Conservation (phyloP, 2,329 filamentous ascomycete genomes). For the Daldinia sp. region DNA sequence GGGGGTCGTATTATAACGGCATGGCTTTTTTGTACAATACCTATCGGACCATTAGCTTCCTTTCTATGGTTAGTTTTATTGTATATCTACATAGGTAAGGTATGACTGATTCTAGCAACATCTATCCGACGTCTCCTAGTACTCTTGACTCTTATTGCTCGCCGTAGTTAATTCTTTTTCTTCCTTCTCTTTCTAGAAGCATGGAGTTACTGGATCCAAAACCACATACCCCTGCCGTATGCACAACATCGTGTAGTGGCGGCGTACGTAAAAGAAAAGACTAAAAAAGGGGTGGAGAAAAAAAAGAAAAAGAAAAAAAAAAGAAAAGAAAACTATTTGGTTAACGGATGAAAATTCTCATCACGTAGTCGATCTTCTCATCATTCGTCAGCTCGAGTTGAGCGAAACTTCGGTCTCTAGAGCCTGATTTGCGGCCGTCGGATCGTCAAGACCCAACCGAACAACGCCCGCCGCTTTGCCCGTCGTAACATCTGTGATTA, state of each 20-base stretch:
- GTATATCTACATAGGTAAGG: too few species aligned
- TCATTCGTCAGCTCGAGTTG: background rate
- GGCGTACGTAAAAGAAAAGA: background rate
- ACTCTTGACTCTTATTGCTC: constrained; percentile 13
- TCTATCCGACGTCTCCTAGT: background rate
- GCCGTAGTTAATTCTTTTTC: background rate
- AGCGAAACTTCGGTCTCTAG: background rate
- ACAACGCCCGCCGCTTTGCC: constrained; percentile 4
- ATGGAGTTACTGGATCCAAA: background rate
- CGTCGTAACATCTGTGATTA: constrained; percentile 24
- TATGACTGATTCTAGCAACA: background rate
- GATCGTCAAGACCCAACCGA: constrained; percentile 1
- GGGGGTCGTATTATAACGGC: background rate
- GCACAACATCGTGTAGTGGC: background rate
- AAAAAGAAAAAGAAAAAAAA: too few species aligned
- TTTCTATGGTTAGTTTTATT: constrained; percentile 3
- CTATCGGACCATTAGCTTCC: background rate
- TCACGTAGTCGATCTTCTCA: background rate
- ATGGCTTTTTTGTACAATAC: background rate
- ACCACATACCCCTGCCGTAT: constrained; percentile 27
- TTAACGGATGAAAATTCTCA: background rate
- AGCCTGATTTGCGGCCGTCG: background rate
- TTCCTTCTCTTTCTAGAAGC: constrained; percentile 5
- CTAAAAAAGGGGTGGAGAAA: background rate
- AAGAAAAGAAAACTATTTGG: background rate